phyloP scores from a whole-genome alignment of 2,329 filamentous ascomycete species.

The Sclerotinia borealis region DNA sequence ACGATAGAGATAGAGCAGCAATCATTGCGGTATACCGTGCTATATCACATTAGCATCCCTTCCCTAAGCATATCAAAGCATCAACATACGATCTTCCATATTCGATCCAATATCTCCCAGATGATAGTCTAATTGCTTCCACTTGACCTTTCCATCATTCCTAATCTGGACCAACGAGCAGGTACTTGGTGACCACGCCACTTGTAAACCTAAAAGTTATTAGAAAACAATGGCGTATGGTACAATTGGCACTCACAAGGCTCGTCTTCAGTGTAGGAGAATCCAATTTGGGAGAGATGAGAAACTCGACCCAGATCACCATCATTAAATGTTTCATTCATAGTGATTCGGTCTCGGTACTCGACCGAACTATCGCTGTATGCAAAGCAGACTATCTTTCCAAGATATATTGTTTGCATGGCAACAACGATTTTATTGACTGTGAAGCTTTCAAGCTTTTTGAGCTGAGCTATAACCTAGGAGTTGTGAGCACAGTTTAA shows the following conservation, averaged over 20 bases:
- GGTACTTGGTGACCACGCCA: constrained; percentile 54
- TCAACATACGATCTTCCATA: constrained; percentile 43
- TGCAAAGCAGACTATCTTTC: constrained; percentile 64
- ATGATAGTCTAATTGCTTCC: constrained; percentile 50
- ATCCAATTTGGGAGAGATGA: constrained; percentile 71
- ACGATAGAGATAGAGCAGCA: constrained; percentile 52
- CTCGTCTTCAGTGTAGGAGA: constrained; percentile 60
- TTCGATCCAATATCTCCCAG: constrained; percentile 43
- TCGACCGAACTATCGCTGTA: constrained; percentile 78
- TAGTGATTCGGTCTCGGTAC: constrained; percentile 69
- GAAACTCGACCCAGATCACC: constrained; percentile 59
- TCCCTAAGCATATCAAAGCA: not conserved
- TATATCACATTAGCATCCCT: constrained; percentile 30
- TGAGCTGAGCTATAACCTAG: constrained; percentile 45
- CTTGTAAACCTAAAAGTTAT: constrained; percentile 44
- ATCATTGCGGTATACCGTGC: constrained; percentile 52
- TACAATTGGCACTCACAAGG: constrained; percentile 46
- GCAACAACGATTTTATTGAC: constrained; percentile 66
- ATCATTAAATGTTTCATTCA: constrained; percentile 61
- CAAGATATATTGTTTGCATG: constrained; percentile 62
- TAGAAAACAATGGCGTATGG: not conserved
- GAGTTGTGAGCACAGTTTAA: constrained; percentile 6
- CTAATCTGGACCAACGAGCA: constrained; percentile 53
- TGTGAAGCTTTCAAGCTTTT: constrained; percentile 60
- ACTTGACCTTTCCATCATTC: constrained; percentile 53